These are phyloP conservation scores for Dioscorea dumetorum DNA, from an alignment of 106 monocot genomes.

Conservation along the genomic window DNA sequence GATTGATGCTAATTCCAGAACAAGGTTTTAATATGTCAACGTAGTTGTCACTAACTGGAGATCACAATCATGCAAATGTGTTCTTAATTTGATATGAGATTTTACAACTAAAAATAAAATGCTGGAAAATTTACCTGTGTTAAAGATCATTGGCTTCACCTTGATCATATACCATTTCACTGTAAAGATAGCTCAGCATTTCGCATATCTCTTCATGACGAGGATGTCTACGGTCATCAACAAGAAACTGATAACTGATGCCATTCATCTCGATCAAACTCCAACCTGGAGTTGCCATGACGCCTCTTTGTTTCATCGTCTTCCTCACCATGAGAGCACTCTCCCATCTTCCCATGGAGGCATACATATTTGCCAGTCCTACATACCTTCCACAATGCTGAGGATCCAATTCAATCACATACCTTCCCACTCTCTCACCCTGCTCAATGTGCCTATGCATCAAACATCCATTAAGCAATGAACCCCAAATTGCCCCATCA, in stretches of 20 bases:
- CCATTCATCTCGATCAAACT: slow-evolving; percentile 23
- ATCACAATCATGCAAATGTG: no score
- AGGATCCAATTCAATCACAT: slow-evolving; percentile 29
- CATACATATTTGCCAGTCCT: slow-evolving; percentile 32
- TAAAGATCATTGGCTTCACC: no score
- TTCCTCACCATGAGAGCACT: slow-evolving; percentile 27
- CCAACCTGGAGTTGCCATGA: slow-evolving; percentile 22
- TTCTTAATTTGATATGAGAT: no score
- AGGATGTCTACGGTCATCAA: slow-evolving; percentile 12
- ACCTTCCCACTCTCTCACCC: slow-evolving; percentile 21
- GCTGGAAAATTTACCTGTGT: no score
- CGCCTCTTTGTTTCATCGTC: slow-evolving; percentile 11
- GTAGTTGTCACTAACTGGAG: no score
- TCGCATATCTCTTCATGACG: slow-evolving; percentile 1
- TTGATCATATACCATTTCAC: background rate
- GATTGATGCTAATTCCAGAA: no score
- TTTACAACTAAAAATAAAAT: no score
- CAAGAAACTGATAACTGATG: slow-evolving; percentile 9
- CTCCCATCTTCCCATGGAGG: slow-evolving; percentile 27
- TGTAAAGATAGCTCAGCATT: slow-evolving; percentile 3
- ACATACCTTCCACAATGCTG: slow-evolving; percentile 36
- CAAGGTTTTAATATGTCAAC: no score
- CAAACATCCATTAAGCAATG: slow-evolving; percentile 35
- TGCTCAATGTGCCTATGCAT: slow-evolving; percentile 19
- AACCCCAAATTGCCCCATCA: slow-evolving; percentile 36